These are phyloP conservation scores for Exophiala bonariae DNA, from an alignment of 2,329 filamentous ascomycete species.

Conservation along the genomic window DNA sequence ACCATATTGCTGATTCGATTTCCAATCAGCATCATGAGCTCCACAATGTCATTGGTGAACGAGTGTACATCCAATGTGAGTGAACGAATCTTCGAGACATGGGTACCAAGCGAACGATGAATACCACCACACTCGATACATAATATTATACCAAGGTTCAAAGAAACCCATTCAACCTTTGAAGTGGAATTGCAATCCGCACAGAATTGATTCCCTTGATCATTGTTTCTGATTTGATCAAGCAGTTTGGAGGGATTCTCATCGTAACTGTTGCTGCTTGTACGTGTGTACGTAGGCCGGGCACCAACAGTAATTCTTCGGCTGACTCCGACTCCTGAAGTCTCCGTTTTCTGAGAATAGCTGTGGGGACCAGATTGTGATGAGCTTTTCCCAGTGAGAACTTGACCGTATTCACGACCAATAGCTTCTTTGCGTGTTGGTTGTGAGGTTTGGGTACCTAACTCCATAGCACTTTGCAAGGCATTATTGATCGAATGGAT, in stretches of 20 bases:
- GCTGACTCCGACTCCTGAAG: slow-evolving; percentile 69
- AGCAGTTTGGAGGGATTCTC: slow-evolving; percentile 84
- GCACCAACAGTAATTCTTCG: slow-evolving; percentile 91
- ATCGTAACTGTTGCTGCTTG: slow-evolving; percentile 65
- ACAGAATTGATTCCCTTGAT: slow-evolving; percentile 90
- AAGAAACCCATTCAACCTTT: slow-evolving; percentile 98
- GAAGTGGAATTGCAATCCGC: slow-evolving; percentile 88
- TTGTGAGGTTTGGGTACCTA: slow-evolving; percentile 58
- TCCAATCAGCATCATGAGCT: slow-evolving; percentile 84
- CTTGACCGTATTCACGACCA: slow-evolving; percentile 85
- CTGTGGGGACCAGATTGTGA: slow-evolving; percentile 56
- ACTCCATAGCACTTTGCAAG: slow-evolving; percentile 86
- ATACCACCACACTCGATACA: slow-evolving; percentile 99
- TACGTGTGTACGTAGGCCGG: slow-evolving; percentile 70
- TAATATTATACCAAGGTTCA: slow-evolving; percentile 92
- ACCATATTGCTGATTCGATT: slow-evolving; percentile 96
- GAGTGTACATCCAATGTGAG: slow-evolving; percentile 93
- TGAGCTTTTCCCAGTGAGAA: slow-evolving; percentile 87
- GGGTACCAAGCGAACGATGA: slow-evolving; percentile 90
- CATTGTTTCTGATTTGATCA: slow-evolving; percentile 81
- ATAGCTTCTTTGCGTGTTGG: slow-evolving; percentile 59
- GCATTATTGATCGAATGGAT: slow-evolving; percentile 96
- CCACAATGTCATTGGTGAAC: slow-evolving; percentile 95
- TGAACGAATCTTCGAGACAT: slow-evolving; percentile 96
- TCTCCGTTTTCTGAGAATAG: slow-evolving; percentile 41